phyloP scores from a whole-genome alignment of 1,139 yeast species.

The Yamadazyma buinensis region DNA sequence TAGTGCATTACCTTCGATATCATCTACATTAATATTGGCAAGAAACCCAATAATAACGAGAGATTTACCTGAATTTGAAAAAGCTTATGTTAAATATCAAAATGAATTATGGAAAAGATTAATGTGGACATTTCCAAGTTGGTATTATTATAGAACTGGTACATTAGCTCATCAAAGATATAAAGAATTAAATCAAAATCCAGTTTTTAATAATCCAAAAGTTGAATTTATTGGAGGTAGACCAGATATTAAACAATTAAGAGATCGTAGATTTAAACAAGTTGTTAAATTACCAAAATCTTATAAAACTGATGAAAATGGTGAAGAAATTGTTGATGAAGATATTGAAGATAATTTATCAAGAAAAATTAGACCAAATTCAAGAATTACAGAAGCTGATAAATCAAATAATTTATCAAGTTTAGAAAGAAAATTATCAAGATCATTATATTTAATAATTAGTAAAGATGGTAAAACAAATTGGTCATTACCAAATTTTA shows the following conservation, averaged over 20 bases:
- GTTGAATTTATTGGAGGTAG: conserved; percentile 77
- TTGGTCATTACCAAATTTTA: conserved; percentile 84
- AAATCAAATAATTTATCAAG: conserved; percentile 54
- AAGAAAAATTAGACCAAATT: conserved; percentile 65
- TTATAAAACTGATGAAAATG: conserved; percentile 38
- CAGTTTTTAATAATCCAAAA: conserved; percentile 67
- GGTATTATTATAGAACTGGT: conserved; percentile 88
- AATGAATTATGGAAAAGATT: conserved; percentile 81
- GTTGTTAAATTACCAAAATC: conserved; percentile 66
- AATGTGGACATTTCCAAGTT: conserved; percentile 97
- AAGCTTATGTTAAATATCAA: conserved; percentile 77
- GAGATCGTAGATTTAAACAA: conserved; percentile 86
- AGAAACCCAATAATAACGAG: conserved; percentile 84
- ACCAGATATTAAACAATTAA: conserved; percentile 81
- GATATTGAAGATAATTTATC: conserved; percentile 49
- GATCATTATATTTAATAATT: conserved; percentile 75
- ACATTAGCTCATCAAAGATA: conserved; percentile 84
- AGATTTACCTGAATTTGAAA: conserved; percentile 68
- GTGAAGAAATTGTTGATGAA: conserved; percentile 36
- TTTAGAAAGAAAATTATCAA: conserved; percentile 73
- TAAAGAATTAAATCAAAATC: conserved; percentile 70
- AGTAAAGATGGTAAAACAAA: conserved; percentile 27
- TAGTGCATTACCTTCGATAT: conserved; percentile 10
- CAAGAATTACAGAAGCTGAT: conserved; percentile 80
- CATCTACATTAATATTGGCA: conserved; percentile 59